Base-by-base conservation (phyloP, 2,329 filamentous ascomycete genomes). In the Neofusicoccum sp. region DNA sequence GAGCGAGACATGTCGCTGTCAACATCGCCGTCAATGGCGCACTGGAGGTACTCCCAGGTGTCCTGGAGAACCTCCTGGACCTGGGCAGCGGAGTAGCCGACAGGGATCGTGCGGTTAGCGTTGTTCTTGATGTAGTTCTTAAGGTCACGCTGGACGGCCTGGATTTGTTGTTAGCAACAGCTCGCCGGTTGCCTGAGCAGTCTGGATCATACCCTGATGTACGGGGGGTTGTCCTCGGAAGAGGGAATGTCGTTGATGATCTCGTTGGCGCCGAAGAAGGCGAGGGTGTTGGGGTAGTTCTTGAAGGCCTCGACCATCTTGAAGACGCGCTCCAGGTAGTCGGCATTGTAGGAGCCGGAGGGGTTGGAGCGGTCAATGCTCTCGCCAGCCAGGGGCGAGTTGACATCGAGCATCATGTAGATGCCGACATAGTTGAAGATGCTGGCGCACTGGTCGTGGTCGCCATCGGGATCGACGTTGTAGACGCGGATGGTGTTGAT, bases 31-130 rank as follows among this genome's bases (percentile, higher is more conserved):
- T 88, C 82, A 58, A 80, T 73, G 38, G 82, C 78, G 76, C 89
- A 93, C 71, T 89, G 82, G 77, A 92, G 81, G 77, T 90, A 93
- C 72, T 89, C 86, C 84, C 83, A 92, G 59, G 84, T 88, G 68
- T 93, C 90, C 71, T 87, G 80, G 26, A 93, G 83, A 44, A 90
- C 85, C 1, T 83, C 77, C 63, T 89, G 87, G 44, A 93, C 90
- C 72, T 93, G 89, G 51, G 89, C 89, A 60, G 86, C 86, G 16
- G 84, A 87, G 77, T 89, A 89, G 34, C 86, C 86, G 31, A 89
- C 86, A 6, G 86, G 85, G 62, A 89, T 88, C 26, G 75, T 66
- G 57, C 87, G 83, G 40, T 77, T 65, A 4, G 79, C 73, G 65
- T 89, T 81, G 60, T 83, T 80, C 56, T 80, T 76, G 69, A 89